Evolutionary conservation across 2,329 filamentous ascomycete species (phyloP).

Genomic region (Rhynchosporium agropyri): DNA sequence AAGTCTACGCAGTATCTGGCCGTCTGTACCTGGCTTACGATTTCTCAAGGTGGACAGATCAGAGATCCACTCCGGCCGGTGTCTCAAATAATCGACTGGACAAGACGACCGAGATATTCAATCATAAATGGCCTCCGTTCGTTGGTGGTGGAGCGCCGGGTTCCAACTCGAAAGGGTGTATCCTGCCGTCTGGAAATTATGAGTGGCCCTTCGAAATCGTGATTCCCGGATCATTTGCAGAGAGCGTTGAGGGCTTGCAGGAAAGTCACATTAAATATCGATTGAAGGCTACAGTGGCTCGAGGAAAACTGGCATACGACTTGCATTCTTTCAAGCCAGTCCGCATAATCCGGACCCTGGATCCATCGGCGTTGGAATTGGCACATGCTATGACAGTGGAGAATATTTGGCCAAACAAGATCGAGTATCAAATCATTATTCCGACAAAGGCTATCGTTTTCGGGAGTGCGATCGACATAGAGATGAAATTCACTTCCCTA

Average conservation of each 20-base stretch:
- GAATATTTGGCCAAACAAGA: conserved; percentile 97
- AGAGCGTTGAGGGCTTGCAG: conserved; percentile 87
- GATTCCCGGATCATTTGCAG: conserved; percentile 71
- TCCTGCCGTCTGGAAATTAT: conserved; percentile 74
- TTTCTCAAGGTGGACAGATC: conserved; percentile 52
- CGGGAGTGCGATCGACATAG: conserved; percentile 80
- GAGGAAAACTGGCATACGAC: conserved; percentile 88
- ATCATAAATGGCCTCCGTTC: conserved; percentile 71
- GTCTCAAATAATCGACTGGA: conserved; percentile 63
- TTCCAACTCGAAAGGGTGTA: conserved; percentile 53
- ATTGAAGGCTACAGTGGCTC: conserved; percentile 84
- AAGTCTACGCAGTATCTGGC: conserved; percentile 44
- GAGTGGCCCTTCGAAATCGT: conserved; percentile 80
- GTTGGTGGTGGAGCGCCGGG: conserved; percentile 54
- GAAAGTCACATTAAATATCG: conserved; percentile 89
- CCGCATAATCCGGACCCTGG: conserved; percentile 76
- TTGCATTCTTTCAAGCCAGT: conserved; percentile 78
- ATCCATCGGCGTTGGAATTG: conserved; percentile 74
- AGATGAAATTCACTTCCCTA: conserved; percentile 85
- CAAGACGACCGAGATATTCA: conserved; percentile 61
- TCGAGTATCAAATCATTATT: conserved; percentile 92
- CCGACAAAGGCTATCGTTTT: conserved; percentile 95
- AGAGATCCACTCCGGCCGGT: conserved; percentile 57
- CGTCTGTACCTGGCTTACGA: conserved; percentile 16
- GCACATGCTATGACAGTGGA: conserved; percentile 92